phyloP scores from a whole-genome alignment of 2,329 filamentous ascomycete genomes.

The Botryotinia calthae region DNA sequence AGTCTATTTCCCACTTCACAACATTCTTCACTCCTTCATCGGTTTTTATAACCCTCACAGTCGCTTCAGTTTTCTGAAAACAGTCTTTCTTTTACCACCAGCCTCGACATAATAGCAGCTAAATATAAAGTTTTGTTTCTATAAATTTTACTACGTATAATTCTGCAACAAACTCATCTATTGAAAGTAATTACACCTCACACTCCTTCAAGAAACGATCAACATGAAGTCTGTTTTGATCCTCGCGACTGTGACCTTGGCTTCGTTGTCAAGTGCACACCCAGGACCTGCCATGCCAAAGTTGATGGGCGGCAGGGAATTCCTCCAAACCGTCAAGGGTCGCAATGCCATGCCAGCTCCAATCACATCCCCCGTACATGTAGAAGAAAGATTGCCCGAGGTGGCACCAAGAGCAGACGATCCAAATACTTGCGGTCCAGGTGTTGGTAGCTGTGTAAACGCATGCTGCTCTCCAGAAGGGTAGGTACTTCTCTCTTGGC shows the following conservation, averaged over 20 bases:
- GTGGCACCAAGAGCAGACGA: conserved; percentile 24
- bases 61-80: conserved; percentile 1
- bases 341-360: conserved; percentile 24
- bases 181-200: not conserved
- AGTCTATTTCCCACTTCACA: not conserved
- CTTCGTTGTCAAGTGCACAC: conserved; percentile 29
- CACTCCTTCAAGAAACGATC: not conserved
- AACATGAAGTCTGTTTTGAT: conserved; percentile 28
- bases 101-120: not conserved
- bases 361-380: conserved; percentile 11
- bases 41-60: conserved; percentile 8
- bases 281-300: conserved; percentile 26
- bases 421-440: conserved; percentile 32
- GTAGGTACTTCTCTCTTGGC: conserved; percentile 22
- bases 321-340: conserved; percentile 32
- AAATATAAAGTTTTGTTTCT: not conserved
- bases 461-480: conserved; percentile 35
- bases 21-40: not conserved
- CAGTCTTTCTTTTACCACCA: conserved; percentile 8
- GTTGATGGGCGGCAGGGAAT: conserved; percentile 32
- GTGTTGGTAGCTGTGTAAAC: conserved; percentile 31
- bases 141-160: not conserved
- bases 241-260: conserved; percentile 24
- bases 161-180: not conserved
- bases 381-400: conserved; percentile 15